Evolutionary conservation across 352 stramenopile species (phyloP).

Genomic region (Pythium biforme): DNA sequence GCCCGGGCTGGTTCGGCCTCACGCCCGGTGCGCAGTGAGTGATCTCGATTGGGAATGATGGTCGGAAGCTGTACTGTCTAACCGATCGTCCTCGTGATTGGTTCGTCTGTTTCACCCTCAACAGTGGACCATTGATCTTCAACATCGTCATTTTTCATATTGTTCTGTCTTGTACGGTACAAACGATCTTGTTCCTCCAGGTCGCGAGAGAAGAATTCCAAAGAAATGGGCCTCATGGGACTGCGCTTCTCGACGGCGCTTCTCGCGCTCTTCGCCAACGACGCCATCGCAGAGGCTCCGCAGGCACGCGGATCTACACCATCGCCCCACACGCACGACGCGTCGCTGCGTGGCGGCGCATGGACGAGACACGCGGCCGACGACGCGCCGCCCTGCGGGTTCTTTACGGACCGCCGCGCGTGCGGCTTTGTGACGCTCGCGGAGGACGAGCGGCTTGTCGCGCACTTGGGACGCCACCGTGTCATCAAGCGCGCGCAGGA

Average conservation of each 20-base stretch:
- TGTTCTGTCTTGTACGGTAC: not conserved
- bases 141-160: not conserved
- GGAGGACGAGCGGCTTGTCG: not conserved
- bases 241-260: not conserved
- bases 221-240: not conserved
- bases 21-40: not conserved
- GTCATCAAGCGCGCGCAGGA: not conserved
- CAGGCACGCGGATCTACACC: not conserved
- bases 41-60: not conserved
- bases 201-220: not conserved
- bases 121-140: not conserved
- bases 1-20: constrained; percentile 36
- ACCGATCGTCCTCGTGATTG: too few species aligned
- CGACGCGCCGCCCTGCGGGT: constrained; percentile 10
- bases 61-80: not conserved
- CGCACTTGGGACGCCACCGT: not conserved
- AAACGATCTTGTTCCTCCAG: not conserved
- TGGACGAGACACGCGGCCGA: constrained; percentile 3
- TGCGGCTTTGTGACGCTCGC: not conserved
- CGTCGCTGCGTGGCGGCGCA: constrained; percentile 8
- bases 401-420: not conserved
- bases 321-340: not conserved
- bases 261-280: not conserved
- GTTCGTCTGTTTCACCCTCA: not conserved
- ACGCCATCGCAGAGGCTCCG: not conserved